Evolutionary conservation across 306 rosid genomes (phyloP).

Genomic region (Lablab purpureus): DNA sequence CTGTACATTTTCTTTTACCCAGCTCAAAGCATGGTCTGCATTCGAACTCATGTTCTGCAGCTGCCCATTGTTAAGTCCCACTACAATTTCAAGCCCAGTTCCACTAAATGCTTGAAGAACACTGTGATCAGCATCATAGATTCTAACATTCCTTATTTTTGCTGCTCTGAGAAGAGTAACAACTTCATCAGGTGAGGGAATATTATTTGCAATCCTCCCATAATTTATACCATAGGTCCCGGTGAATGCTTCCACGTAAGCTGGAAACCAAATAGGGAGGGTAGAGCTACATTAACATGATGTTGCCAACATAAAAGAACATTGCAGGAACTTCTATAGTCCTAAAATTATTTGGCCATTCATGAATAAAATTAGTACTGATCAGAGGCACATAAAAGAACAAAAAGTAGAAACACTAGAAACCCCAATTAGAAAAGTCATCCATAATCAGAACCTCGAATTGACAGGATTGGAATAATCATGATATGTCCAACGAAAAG

Average conservation of each 20-base stretch:
- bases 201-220: constrained; percentile 89
- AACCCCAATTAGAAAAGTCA: constrained; percentile 23
- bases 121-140: constrained; percentile 87
- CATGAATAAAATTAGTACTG: constrained; percentile 13
- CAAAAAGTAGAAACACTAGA: constrained; percentile 19
- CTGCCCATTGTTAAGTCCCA: constrained; percentile 74
- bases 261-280: constrained; percentile 53
- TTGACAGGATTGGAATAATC: constrained; percentile 40
- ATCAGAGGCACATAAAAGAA: constrained; percentile 24
- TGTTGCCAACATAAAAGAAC: constrained; percentile 14
- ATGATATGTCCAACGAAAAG: constrained; percentile 37
- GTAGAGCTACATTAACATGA: constrained; percentile 48
- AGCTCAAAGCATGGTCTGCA: constrained; percentile 78
- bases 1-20: constrained; percentile 92
- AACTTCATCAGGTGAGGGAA: constrained; percentile 91
- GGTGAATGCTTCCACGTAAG: constrained; percentile 74
- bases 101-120: constrained; percentile 89
- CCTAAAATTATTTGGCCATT: constrained; percentile 13
- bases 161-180: constrained; percentile 86
- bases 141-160: constrained; percentile 82
- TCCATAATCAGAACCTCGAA: constrained; percentile 10
- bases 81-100: constrained; percentile 89
- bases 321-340: constrained; percentile 18
- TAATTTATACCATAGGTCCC: constrained; percentile 96
- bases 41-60: constrained; percentile 77